Percentiles rank a stretch among this genome's conserved stretches.
phyloP scores from a whole-genome alignment of 768 basidiomycete genomes.

The Rhodotorula taiwanensis region DNA sequence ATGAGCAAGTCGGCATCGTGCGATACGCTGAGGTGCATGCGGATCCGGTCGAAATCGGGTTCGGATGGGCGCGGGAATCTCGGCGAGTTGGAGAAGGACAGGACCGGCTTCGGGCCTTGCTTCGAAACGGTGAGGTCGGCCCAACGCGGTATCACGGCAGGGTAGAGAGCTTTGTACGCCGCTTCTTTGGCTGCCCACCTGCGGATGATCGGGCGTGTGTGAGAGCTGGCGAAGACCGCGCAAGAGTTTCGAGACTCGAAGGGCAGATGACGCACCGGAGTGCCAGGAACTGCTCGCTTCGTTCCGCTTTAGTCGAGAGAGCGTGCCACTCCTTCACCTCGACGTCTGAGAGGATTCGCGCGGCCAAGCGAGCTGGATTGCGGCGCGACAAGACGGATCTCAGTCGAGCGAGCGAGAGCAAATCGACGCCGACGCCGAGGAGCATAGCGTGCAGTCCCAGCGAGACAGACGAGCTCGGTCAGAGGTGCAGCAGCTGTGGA shows the following conservation, averaged over 20 bases:
- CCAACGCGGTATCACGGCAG: constrained; percentile 59
- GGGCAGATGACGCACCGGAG: constrained; percentile 56
- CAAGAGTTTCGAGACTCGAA: neutral
- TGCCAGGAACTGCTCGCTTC: constrained; percentile 55
- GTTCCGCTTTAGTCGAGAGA: constrained; percentile 15
- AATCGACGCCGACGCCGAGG: constrained; percentile 68
- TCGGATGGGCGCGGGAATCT: constrained; percentile 36
- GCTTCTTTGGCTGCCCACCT: constrained; percentile 84
- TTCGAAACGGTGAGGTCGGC: constrained; percentile 59
- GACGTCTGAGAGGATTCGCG: constrained; percentile 56
- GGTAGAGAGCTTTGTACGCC: constrained; percentile 76
- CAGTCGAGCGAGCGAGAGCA: constrained; percentile 65
- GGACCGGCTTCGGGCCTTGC: constrained; percentile 31
- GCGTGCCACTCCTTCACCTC: constrained; percentile 50
- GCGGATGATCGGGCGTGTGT: neutral
- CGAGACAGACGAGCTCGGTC: too few relatives aligned
- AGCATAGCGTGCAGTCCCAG: too few relatives aligned
- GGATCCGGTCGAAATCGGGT: constrained; percentile 44
- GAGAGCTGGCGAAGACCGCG: constrained; percentile 17
- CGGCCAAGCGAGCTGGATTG: constrained; percentile 51
- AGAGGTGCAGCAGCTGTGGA: too few relatives aligned
- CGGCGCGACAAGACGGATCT: constrained; percentile 53
- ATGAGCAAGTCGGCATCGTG: constrained; percentile 71
- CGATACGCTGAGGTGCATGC: constrained; percentile 64
- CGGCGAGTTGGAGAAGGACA: constrained; percentile 1